Percentiles rank a stretch among this genome's conserved stretches.
These are phyloP conservation scores for Sporothrix sp. DNA, from an alignment of 2,329 filamentous ascomycete genomes.

Conservation along the genomic window DNA sequence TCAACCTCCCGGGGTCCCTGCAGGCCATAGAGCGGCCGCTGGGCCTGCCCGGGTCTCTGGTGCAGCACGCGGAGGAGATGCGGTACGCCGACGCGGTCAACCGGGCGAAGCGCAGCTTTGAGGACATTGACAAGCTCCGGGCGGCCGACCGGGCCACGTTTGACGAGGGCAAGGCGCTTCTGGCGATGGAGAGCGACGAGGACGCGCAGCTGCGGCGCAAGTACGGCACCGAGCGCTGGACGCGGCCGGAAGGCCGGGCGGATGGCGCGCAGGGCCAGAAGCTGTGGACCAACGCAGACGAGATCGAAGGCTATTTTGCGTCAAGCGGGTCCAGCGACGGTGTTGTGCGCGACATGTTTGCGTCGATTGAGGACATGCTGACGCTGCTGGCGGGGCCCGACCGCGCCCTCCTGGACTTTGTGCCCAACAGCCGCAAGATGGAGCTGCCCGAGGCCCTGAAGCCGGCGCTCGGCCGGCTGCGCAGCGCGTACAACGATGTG, in stretches of 20 bases:
- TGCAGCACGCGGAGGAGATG: slow-evolving; percentile 89
- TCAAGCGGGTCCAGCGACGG: slow-evolving; percentile 46
- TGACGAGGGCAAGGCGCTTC: slow-evolving; percentile 68
- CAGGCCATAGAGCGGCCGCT: slow-evolving; percentile 93
- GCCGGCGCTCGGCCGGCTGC: slow-evolving; percentile 64
- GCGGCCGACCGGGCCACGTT: slow-evolving; percentile 67
- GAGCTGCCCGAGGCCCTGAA: slow-evolving; percentile 75
- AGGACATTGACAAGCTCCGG: slow-evolving; percentile 86
- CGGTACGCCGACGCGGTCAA: slow-evolving; percentile 80
- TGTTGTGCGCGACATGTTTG: slow-evolving; percentile 67
- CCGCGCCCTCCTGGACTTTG: slow-evolving; percentile 73
- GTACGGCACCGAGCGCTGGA: slow-evolving; percentile 83
- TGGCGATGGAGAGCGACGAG: slow-evolving; percentile 73
- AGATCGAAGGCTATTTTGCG: slow-evolving; percentile 81
- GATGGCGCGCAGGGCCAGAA: slow-evolving; percentile 62
- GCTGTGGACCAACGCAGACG: slow-evolving; percentile 62
- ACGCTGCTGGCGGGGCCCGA: slow-evolving; percentile 69
- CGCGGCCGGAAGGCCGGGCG: slow-evolving; percentile 54
- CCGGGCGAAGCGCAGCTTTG: slow-evolving; percentile 66
- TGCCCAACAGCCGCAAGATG: slow-evolving; percentile 73
- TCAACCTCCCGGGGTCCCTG: slow-evolving; percentile 84
- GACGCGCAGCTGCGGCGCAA: slow-evolving; percentile 66
- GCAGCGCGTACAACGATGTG: slow-evolving; percentile 76
- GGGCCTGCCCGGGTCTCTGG: slow-evolving; percentile 72
- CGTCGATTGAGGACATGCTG: slow-evolving; percentile 64